Evolutionary conservation across 495 filamentous ascomycete genomes (phyloP).

Genomic region (Parachaetomium inaequale): DNA sequence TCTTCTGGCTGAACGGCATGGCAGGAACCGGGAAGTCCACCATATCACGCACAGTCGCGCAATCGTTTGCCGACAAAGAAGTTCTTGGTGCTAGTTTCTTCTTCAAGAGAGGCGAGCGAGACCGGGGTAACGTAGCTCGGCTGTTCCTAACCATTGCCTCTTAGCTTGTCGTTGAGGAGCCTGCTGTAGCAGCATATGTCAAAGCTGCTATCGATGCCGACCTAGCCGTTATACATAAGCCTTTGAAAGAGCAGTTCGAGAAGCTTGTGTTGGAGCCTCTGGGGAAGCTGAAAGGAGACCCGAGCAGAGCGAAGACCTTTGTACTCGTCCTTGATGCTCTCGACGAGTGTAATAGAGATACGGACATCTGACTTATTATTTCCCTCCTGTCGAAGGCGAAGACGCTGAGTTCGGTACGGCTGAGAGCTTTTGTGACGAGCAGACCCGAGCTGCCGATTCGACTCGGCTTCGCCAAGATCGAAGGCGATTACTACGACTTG

Average conservation of each 20-base stretch:
- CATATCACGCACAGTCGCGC: slow-evolving; percentile 41
- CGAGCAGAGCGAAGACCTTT: not conserved
- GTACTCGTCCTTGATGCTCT: slow-evolving; percentile 53
- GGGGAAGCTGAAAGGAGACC: no score
- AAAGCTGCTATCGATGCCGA: slow-evolving; percentile 38
- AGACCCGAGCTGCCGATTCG: slow-evolving; percentile 47
- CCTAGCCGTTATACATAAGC: slow-evolving; percentile 36
- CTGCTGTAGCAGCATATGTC: slow-evolving; percentile 30
- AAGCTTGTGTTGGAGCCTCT: slow-evolving; percentile 48
- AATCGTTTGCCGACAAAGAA: slow-evolving; percentile 11
- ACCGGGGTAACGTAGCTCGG: slow-evolving; percentile 38
- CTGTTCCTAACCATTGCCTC: slow-evolving; percentile 46
- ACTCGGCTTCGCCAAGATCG: slow-evolving; percentile 28
- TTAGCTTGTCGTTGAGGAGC: slow-evolving; percentile 37
- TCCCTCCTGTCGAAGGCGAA: slow-evolving; percentile 31
- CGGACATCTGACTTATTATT: slow-evolving; percentile 41
- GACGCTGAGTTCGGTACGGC: not conserved
- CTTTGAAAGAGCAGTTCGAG: slow-evolving; percentile 47
- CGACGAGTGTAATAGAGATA: slow-evolving; percentile 48
- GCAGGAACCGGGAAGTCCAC: slow-evolving; percentile 50
- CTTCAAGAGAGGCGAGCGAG: slow-evolving; percentile 48
- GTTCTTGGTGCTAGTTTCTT: slow-evolving; percentile 46
- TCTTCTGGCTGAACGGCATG: slow-evolving; percentile 47
- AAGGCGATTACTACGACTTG: slow-evolving; percentile 30
- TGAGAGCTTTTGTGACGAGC: slow-evolving; percentile 37